Percentiles rank a stretch among this genome's conserved stretches.
phyloP scores from a whole-genome alignment of 106 monocot genomes.

The Agapanthus africanus region DNA sequence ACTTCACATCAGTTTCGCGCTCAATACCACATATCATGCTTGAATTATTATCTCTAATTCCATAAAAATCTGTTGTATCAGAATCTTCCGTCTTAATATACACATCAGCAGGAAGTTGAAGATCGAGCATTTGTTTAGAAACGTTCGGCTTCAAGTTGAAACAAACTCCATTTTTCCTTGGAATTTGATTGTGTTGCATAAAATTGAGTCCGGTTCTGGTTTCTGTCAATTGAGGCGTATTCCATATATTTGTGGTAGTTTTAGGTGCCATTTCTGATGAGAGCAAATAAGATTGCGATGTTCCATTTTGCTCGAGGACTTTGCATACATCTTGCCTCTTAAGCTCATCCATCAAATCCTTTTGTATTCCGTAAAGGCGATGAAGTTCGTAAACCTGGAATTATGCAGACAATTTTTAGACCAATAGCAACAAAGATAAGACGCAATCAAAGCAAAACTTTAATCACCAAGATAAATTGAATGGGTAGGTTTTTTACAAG shows the following conservation, averaged over 20 bases:
- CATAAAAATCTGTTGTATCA: constrained; percentile 15
- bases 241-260: constrained; percentile 13
- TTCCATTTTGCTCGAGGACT: constrained; percentile 10
- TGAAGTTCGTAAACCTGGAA: constrained; percentile 59
- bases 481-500: background rate
- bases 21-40: background rate
- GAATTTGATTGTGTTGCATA: background rate
- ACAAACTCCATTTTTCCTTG: constrained; percentile 11
- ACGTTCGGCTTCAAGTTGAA: constrained; percentile 4
- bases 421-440: background rate
- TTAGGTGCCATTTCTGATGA: constrained; percentile 14
- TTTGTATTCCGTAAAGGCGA: constrained; percentile 54
- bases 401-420: background rate
- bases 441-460: background rate
- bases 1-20: constrained; percentile 20
- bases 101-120: constrained; percentile 49
- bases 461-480: background rate
- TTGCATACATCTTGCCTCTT: constrained; percentile 20
- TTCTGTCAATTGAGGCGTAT: constrained; percentile 8
- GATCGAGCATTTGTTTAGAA: constrained; percentile 28
- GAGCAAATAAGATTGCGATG: constrained; percentile 18
- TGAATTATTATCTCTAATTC: background rate
- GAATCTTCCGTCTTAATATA: constrained; percentile 23
- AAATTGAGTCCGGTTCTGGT: constrained; percentile 1
- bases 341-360: constrained; percentile 50